phyloP scores from a whole-genome alignment of 345 rosid species.

The Camelina laxa region DNA sequence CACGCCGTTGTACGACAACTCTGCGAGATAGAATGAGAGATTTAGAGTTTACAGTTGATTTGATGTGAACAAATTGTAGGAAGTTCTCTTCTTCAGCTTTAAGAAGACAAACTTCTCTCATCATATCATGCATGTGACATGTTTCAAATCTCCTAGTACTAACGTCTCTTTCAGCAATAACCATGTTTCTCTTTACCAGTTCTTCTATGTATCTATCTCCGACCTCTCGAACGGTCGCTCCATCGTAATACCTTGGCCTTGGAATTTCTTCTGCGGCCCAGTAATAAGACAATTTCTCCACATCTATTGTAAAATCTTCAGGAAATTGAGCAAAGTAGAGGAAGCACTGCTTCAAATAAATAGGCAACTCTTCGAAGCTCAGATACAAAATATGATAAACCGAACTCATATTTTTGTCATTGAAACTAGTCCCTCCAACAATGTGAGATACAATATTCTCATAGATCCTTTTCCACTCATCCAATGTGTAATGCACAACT shows the following conservation, averaged over 20 bases:
- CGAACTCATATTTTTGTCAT: neutral
- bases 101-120: conserved; percentile 12
- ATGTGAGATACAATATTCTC: conserved; percentile 7
- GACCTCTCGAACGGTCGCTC: neutral
- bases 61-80: neutral
- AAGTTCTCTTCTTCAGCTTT: neutral
- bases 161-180: conserved; percentile 32
- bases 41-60: neutral
- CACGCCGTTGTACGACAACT: neutral
- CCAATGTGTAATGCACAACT: neutral
- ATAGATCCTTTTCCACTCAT: neutral
- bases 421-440: neutral
- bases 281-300: conserved; percentile 3
- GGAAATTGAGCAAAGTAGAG: conserved; percentile 31
- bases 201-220: conserved; percentile 39
- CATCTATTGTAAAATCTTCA: conserved; percentile 36
- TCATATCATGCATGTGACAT: conserved; percentile 16
- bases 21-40: neutral
- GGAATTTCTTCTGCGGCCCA: conserved; percentile 53
- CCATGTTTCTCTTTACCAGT: conserved; percentile 44
- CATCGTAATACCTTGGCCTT: neutral
- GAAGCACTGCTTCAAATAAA: conserved; percentile 26
- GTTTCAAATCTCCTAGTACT: neutral
- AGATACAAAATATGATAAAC: neutral
- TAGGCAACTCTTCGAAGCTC: conserved; percentile 26